Base-by-base conservation (phyloP, 345 rosid genomes). In the Corymbia maculata region DNA sequence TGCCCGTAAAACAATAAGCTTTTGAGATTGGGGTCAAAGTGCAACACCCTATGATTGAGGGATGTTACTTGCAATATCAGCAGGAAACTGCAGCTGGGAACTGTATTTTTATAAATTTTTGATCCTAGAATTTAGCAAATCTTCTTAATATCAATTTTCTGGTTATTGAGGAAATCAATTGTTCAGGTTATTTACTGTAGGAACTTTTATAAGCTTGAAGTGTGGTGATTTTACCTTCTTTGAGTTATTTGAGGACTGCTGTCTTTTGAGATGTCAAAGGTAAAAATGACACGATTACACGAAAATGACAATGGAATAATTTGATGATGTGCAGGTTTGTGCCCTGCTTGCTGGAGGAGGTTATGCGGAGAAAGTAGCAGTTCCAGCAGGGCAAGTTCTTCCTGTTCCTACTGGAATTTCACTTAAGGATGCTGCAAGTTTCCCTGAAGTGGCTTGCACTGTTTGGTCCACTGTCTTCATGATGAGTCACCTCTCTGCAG, bases 311-410 rank as follows among this genome's bases (percentile, higher is more conserved):
- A 42, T 36, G 52, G 14, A 19, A 82, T 55, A 45, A 47, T 82
- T 24, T 79, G 32, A 8, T 55, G 52, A 21, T 88, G 86, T 87
- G 68, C 85, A 95, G 97, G 97, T 96, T 49, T 97, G 98, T 94
- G 97, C 98, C 90, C 98, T 97, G 90, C 97, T 97, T 4, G 90
- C 94, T 61, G 99, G 99, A 89, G 97, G 99, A 87, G 98, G 97
- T 3, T 95, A 96, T 87, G 97, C 98, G 0, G 99, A 97, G 94
- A 95, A 95, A 91, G 98, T 97, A 79, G 90, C 94, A 2, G 97
- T 96, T 88, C 95, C 97, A 9, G 95, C 91, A 6, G 97, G 94
- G 12, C 98, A 97, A 89, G 90, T 94, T 50, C 94, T 97, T 86
- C 96, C 96, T 9, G 57, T 96, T 12, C 99, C 97, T 0, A 79